Evolutionary conservation across 306 rosid species (phyloP).

Genomic region (Gleditsia sinensis): DNA sequence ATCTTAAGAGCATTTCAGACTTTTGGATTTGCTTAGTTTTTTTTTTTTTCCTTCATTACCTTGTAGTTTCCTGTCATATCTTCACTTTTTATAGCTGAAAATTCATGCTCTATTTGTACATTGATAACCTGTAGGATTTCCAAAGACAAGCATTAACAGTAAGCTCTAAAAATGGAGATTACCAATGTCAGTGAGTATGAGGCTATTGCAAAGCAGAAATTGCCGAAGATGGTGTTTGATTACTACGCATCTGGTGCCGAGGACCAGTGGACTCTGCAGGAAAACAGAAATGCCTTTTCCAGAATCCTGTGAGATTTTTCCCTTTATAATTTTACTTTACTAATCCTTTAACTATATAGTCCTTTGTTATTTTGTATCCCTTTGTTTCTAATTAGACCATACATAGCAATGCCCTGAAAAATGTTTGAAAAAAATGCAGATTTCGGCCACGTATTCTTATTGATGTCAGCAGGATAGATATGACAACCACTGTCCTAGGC

Average conservation of each 20-base stretch:
- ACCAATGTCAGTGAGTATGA: slow-evolving; percentile 73
- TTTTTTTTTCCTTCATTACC: not conserved
- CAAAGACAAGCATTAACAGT: slow-evolving; percentile 35
- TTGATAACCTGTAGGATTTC: slow-evolving; percentile 28
- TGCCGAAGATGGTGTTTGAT: slow-evolving; percentile 73
- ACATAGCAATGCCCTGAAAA: slow-evolving; percentile 21
- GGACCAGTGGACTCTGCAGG: slow-evolving; percentile 75
- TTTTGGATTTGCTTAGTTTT: not conserved
- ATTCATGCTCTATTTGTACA: not conserved
- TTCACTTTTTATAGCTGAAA: slow-evolving; percentile 3
- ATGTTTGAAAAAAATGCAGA: slow-evolving; percentile 48
- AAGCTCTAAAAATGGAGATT: slow-evolving; percentile 54
- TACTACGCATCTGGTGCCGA: slow-evolving; percentile 84
- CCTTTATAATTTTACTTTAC: not conserved
- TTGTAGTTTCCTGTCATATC: slow-evolving; percentile 8
- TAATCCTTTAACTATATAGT: not conserved
- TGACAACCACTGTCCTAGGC: slow-evolving; percentile 84
- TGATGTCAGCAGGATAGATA: slow-evolving; percentile 94
- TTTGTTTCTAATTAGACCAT: not conserved
- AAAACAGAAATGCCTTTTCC: slow-evolving; percentile 71
- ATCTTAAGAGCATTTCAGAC: not conserved
- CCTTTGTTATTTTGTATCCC: not conserved
- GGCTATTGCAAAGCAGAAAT: slow-evolving; percentile 65
- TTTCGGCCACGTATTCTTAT: slow-evolving; percentile 95
- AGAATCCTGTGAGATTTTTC: slow-evolving; percentile 59